Percentiles rank a stretch among this genome's conserved stretches.
Conservation (phyloP, 306 rosid species). For the Mimosa pudica region DNA sequence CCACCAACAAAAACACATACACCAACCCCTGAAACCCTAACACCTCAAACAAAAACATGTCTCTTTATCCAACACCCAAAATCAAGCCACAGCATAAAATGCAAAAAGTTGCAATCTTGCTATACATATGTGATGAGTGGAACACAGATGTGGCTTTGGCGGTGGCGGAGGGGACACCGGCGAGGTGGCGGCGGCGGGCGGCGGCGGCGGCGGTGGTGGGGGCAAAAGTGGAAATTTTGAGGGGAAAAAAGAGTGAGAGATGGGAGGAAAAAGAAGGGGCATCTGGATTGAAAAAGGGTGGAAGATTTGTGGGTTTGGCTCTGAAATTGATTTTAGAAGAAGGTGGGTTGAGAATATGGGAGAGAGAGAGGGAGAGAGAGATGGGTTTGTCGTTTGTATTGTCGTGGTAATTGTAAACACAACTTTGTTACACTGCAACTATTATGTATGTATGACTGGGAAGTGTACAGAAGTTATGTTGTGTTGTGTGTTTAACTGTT, state of each 20-base stretch:
- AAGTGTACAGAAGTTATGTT: background rate
- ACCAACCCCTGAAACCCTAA: conserved; percentile 15
- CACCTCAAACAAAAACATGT: background rate
- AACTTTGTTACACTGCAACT: background rate
- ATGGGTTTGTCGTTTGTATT: background rate
- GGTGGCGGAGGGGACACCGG: too few species aligned
- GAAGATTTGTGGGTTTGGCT: background rate
- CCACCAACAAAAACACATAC: conserved; percentile 3
- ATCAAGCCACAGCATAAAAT: conserved; percentile 11
- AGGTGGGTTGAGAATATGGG: background rate
- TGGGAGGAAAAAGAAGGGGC: background rate
- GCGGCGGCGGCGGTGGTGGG: background rate
- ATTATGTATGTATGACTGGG: background rate
- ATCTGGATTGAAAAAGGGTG: background rate
- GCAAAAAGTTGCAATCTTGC: conserved; percentile 1
- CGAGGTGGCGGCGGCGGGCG: too few species aligned
- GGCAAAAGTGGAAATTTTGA: background rate
- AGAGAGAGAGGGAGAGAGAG: too few species aligned
- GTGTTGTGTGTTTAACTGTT: background rate
- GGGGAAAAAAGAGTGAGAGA: background rate
- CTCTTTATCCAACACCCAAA: conserved; percentile 1
- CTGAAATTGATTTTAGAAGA: background rate
- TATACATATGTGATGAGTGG: background rate
- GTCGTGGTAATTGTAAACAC: conserved; percentile 12
- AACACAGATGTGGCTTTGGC: too few species aligned